Evolutionary conservation across 2,329 filamentous ascomycete genomes (phyloP).

Genomic region (Arthrobotrys pseudoclavata): DNA sequence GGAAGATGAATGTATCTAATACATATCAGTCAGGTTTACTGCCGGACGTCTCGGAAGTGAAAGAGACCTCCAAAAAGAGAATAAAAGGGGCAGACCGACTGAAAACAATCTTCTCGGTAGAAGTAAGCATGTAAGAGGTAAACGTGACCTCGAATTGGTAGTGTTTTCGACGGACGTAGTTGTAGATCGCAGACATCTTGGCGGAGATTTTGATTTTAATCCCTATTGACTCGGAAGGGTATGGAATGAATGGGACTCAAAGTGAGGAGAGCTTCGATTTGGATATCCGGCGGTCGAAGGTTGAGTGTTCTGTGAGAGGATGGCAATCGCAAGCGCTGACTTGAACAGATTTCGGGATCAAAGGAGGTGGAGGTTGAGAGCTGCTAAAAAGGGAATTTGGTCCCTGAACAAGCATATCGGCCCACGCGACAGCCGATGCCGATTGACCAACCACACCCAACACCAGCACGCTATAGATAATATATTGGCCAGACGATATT

Average conservation of each 20-base stretch:
- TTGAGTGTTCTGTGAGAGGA: conserved; percentile 1
- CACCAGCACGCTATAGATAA: background rate
- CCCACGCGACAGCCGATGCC: conserved; percentile 56
- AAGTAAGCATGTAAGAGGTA: conserved; percentile 95
- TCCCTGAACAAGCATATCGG: conserved; percentile 35
- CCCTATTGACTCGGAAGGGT: background rate
- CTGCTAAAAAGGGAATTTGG: conserved; percentile 53
- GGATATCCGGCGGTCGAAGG: background rate
- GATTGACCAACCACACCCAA: conserved; percentile 31
- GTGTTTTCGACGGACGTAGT: conserved; percentile 93
- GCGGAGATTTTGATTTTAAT: background rate
- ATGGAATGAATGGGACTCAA: conserved; percentile 65
- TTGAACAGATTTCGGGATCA: conserved; percentile 48
- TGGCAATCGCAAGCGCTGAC: conserved; percentile 14
- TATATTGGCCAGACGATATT: background rate
- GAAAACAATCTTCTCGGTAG: conserved; percentile 95
- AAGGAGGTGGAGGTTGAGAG: conserved; percentile 35
- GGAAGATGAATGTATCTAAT: conserved; percentile 77
- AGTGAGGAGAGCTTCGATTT: conserved; percentile 62
- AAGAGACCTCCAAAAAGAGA: background rate
- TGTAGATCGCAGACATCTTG: conserved; percentile 70
- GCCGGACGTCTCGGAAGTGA: background rate
- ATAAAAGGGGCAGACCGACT: conserved; percentile 73
- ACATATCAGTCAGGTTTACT: conserved; percentile 1
- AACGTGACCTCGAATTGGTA: conserved; percentile 99